Base-by-base conservation (phyloP, 192 early-diverging fungal species). In the Phlyctochytrium bullatum region DNA sequence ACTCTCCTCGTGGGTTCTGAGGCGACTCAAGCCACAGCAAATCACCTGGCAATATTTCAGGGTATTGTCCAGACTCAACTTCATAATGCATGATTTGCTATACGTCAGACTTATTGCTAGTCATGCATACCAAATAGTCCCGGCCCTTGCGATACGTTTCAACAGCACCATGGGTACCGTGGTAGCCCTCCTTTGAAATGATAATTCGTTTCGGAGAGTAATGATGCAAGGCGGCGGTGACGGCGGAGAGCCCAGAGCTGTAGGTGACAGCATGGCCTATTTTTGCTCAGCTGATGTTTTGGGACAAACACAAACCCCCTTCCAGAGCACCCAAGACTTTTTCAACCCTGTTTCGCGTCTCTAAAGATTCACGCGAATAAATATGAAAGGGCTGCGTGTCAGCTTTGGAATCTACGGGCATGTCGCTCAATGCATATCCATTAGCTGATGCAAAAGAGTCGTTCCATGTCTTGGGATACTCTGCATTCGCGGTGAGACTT, bases 21-120 rank as follows among this genome's bases (percentile, higher is more conserved):
- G 86, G 89, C 32, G 80, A 81, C 65, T 88, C 88, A 28, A 91
- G 50, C 77, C 79, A 81, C 30, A 89, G 70, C n/a, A 88, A 51
- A 53, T 89, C 83, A 3, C 82, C 86, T 12, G n/a, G 28, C 17
- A 68, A 10, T 1, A 20, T 50, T 1, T n/a, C 35, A 20, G 25
- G 23, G 20, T 4, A 24, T 28, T 56, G 6, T 27, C 23, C n/a
- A 31, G 25, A n/a, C 0, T n/a, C 65, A 27, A 29, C 66, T 52
- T 73, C 66, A 23, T 53, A 59, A 32, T 52, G 64, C 6, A 51
- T 33, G 20, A 68, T 63, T 31, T 67, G 23, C 16, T 54, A 36
- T 50, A 20, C 40, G 40, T 20, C 40, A 47, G 20, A 47, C 40
- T 47, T 47, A n/a, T n/a, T n/a, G n/a, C n/a, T n/a, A n/a, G n/a